These are phyloP conservation scores for Ulmus americana DNA, from an alignment of 331 rosid genomes.

Conservation along the genomic window DNA sequence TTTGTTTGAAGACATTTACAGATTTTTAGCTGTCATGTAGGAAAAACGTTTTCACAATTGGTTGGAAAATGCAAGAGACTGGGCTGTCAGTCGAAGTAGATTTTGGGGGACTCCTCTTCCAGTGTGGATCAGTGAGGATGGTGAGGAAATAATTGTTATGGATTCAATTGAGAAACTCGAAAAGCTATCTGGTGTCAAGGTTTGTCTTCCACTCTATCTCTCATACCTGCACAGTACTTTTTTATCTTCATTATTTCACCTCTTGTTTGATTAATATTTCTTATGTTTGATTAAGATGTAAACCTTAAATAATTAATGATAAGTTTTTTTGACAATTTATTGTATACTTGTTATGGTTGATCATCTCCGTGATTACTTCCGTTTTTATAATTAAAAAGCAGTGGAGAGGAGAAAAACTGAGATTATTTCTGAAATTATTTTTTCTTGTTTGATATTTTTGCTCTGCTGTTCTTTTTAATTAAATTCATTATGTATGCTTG, in stretches of 20 bases:
- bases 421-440: background rate
- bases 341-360: background rate
- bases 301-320: background rate
- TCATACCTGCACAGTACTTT: background rate
- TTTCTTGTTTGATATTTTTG: background rate
- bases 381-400: too few species aligned
- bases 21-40: constrained; percentile 32
- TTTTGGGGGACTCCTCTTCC: constrained; percentile 99
- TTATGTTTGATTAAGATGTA: background rate
- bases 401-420: background rate
- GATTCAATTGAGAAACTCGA: constrained; percentile 88
- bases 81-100: constrained; percentile 99
- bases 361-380: background rate
- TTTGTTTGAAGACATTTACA: background rate
- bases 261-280: background rate
- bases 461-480: background rate
- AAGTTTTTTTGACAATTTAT: background rate
- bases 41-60: constrained; percentile 96
- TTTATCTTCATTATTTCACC: too few species aligned
- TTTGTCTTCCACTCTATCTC: constrained; percentile 27
- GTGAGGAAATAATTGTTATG: constrained; percentile 62
- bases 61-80: constrained; percentile 99
- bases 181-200: constrained; percentile 80
- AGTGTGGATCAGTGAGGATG: constrained; percentile 90
- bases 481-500: background rate